phyloP scores from a whole-genome alignment of 768 basidiomycete genomes.

The Leucogyrophana mollusca region DNA sequence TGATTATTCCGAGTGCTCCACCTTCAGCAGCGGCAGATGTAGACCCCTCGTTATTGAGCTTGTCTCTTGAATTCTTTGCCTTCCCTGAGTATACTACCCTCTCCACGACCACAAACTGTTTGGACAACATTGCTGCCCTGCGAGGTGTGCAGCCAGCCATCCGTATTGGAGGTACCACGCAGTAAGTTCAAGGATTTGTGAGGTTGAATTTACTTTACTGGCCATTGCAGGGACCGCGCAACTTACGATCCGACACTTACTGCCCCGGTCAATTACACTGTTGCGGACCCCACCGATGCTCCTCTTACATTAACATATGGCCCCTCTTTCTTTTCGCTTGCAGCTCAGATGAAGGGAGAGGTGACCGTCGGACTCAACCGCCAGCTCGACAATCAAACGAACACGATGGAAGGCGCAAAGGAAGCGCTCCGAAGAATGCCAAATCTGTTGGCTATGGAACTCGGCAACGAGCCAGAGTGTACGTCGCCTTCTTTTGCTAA shows the following conservation, averaged over 20 bases:
- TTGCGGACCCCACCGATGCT: slow-evolving; percentile 33
- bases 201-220: background rate
- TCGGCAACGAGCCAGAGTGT: slow-evolving; percentile 40
- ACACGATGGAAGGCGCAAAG: slow-evolving; percentile 29
- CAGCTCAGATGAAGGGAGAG: slow-evolving; percentile 28
- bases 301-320: slow-evolving; percentile 32
- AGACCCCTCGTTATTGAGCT: slow-evolving; percentile 31
- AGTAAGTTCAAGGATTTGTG: slow-evolving; percentile 20
- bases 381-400: slow-evolving; percentile 34
- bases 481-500: slow-evolving; percentile 7
- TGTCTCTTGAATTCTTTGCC: slow-evolving; percentile 40
- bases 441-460: slow-evolving; percentile 35
- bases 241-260: slow-evolving; percentile 31
- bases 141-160: slow-evolving; percentile 32
- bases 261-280: slow-evolving; percentile 35
- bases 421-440: slow-evolving; percentile 29
- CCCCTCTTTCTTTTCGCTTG: slow-evolving; percentile 30
- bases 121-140: slow-evolving; percentile 28
- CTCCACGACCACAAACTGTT: slow-evolving; percentile 30
- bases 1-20: slow-evolving; percentile 22
- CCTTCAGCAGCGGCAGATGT: slow-evolving; percentile 25
- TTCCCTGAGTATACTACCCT: slow-evolving; percentile 35
- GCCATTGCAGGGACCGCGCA: slow-evolving; percentile 33
- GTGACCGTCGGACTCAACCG: slow-evolving; percentile 38
- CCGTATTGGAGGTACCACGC: slow-evolving; percentile 38